These are phyloP conservation scores for Didymella exigua DNA, from an alignment of 2,329 filamentous ascomycete species.

Conservation along the genomic window DNA sequence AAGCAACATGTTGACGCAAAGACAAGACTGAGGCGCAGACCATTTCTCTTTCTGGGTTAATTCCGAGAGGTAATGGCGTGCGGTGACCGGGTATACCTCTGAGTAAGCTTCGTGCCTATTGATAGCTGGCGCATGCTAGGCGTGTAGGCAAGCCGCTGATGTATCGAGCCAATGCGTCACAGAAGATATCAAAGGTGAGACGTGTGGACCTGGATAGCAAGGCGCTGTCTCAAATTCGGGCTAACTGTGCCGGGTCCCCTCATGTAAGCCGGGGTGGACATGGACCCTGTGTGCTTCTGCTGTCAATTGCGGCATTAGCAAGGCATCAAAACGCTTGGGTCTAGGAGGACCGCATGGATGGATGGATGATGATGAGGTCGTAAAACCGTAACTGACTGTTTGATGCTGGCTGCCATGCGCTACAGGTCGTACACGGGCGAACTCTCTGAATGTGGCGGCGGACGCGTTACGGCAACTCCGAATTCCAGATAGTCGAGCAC, in stretches of 20 bases:
- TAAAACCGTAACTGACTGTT: conserved; percentile 7
- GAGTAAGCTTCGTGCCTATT: conserved; percentile 48
- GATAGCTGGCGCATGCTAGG: conserved; percentile 45
- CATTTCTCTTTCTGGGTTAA: conserved; percentile 43
- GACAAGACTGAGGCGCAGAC: conserved; percentile 43
- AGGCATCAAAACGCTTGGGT: conserved; percentile 27
- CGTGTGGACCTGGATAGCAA: conserved; percentile 38
- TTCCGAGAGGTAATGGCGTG: conserved; percentile 45
- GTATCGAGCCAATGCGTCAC: conserved; percentile 43
- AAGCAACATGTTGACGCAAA: conserved; percentile 50
- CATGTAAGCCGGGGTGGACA: conserved; percentile 43
- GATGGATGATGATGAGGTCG: conserved; percentile 29
- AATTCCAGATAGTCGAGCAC: not conserved
- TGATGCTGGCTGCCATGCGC: not conserved
- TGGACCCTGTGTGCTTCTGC: conserved; percentile 39
- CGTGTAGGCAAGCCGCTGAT: conserved; percentile 40
- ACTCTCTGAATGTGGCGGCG: not conserved
- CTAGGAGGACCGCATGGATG: conserved; percentile 27
- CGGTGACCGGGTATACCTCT: conserved; percentile 42
- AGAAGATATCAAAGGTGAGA: conserved; percentile 49
- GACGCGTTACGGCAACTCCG: not conserved
- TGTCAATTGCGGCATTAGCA: conserved; percentile 45
- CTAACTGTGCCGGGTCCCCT: conserved; percentile 47
- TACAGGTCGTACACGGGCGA: not conserved
- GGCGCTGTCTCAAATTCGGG: conserved; percentile 48